Base-by-base conservation (phyloP, 2,329 filamentous ascomycete genomes). In the Pseudogymnoascus sp. region DNA sequence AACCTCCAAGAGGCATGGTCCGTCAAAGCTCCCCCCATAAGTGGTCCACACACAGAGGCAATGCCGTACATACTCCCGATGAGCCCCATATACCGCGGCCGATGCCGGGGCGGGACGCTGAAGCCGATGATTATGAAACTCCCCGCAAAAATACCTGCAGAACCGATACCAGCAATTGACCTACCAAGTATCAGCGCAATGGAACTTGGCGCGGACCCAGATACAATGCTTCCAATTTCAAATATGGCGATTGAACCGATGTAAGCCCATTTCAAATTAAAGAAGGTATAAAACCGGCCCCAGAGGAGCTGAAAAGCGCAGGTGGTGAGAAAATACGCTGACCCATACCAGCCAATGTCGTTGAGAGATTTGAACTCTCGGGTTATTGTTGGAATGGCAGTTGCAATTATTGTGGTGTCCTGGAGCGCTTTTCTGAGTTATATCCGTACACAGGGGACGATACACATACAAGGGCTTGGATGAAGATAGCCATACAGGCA, bases 341-440 rank as follows among this genome's bases (percentile, higher is more conserved):
- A 70, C 2, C 73, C 74, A 58, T 77, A 77, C 75, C 76, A 78
- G 15, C 66, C 65, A 36, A 68, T 64, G 60, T 68, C 66, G 39
- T 62, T 35, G 15, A 68, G 62, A 1, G 64, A 67, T 59, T 67
- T 61, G 52, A 68, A 68, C 52, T 64, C 63, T 48, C 68, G 61
- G 18, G 65, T 65, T 62, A 67, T 67, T 27, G 60, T 65, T 12
- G 65, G 65, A n/a, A 67, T 66, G 10, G 65, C 65, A 15, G 36
- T 35, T 25, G 39, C 29, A 12, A 59, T n/a, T 63, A 63, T 59
- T 10, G 37, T 60, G 27, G 35, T 74, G 33, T 79, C 78, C 10
- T 80, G 74, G 31, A 77, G 72, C 31, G 78, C 69, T n/a, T 12
- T 9, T 29, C 9, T 79, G 71, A 66, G 80, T 80, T 36, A 79